Base-by-base conservation (phyloP, 257 asterid species). In the Mentha longifolia region DNA sequence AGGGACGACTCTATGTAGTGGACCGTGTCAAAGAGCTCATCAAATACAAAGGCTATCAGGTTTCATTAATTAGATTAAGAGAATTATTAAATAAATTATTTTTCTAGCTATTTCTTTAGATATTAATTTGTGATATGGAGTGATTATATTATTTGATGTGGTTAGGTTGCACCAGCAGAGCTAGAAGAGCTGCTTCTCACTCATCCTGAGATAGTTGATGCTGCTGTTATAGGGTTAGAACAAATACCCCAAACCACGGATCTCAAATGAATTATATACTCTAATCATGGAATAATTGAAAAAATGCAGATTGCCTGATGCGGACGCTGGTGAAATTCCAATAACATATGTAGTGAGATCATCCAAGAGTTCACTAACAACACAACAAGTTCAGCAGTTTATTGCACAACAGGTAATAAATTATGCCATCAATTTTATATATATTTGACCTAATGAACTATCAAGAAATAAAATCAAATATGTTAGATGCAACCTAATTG, bases 261-360 rank as follows among this genome's bases (percentile, higher is more conserved):
- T n/a, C n/a, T n/a, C n/a, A n/a, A n/a, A n/a, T n/a, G n/a, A n/a
- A 33, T 25, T 25, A 25, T 25, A 25, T 25, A 25, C 28, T 2
- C 28, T 25, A 25, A 25, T 25, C 28, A 25, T 25, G 28, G 28
- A 25, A 25, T 25, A 25, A 25, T 25, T 2, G 2, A 25, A 1
- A 22, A 54, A 20, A 14, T 33, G 37, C 56, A 91, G 97, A 41
- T 79, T 78, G 54, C 84, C 88, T 17, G 94, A 91, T 67, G 88
- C 77, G 17, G 92, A 81, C 75, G 94, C 90, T 55, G 96, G 96
- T 25, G 96, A 91, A 79, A 85, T 91, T 62, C 94, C 97, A 9
- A 14, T 82, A 63, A 92, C 89, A 2, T 91, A 72, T 75, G 87
- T 88, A 19, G 96, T 91, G 10, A 87, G 85, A 65, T 80, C 89